These are phyloP conservation scores for Malbranchea zuffiana DNA, from an alignment of 2,329 filamentous ascomycete genomes.

Conservation along the genomic window DNA sequence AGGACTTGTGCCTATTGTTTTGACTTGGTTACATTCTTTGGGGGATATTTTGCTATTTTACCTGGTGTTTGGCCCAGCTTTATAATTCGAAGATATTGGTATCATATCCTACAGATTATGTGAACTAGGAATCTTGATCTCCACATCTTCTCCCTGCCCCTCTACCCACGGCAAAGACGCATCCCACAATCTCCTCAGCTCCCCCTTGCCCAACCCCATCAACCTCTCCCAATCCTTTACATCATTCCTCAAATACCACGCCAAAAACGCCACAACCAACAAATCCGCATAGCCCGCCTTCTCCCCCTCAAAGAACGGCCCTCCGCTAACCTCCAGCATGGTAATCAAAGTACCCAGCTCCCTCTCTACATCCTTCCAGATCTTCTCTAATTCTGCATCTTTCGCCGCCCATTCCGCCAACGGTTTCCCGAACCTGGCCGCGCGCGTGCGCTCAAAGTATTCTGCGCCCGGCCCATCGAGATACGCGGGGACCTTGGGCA, in stretches of 20 bases:
- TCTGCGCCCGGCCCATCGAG: constrained; percentile 25
- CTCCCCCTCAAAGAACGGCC: constrained; percentile 14
- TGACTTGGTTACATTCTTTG: no score
- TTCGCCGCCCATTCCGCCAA: constrained; percentile 25
- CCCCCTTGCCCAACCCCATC: constrained; percentile 9
- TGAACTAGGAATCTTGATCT: constrained; percentile 5
- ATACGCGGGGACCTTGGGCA: constrained; percentile 27
- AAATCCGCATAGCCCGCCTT: constrained; percentile 14
- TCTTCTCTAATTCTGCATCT: constrained; percentile 9
- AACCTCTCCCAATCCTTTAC: constrained; percentile 8
- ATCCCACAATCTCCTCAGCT: constrained; percentile 11
- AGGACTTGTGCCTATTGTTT: no score
- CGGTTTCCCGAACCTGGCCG: constrained; percentile 22
- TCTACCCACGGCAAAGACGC: constrained; percentile 11
- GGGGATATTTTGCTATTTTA: no score
- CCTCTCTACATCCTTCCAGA: constrained; percentile 16
- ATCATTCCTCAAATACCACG: constrained; percentile 10
- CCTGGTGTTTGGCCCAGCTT: no score
- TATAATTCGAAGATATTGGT: no score
- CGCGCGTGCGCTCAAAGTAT: constrained; percentile 31
- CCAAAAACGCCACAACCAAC: constrained; percentile 10
- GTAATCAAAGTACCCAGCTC: constrained; percentile 21
- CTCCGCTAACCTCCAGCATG: constrained; percentile 17
- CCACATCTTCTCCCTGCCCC: constrained; percentile 10
- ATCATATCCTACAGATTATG: no score